Base-by-base conservation (phyloP, 2,329 filamentous ascomycete genomes). In the Simplicillium aogashimaense region DNA sequence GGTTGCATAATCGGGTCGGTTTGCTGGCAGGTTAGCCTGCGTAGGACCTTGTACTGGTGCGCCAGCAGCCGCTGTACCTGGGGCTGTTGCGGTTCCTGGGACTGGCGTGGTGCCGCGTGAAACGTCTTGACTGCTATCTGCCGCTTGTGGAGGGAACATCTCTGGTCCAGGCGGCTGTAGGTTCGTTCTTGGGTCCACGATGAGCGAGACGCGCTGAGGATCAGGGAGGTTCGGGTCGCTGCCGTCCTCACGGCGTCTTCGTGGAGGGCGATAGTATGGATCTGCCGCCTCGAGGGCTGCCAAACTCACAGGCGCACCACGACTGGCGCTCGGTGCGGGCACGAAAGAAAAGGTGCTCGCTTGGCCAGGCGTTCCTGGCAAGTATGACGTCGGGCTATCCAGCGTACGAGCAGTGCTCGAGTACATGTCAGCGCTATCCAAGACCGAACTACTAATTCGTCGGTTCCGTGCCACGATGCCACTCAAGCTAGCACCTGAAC, bases 211-310 rank as follows among this genome's bases (percentile, higher is more conserved):
- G 15, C 46, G 48, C n/a, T 53, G 51, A 14, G 47, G 47, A 34
- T 64, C 57, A 2, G 57, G 53, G 33, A 55, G 53, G 5, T 53
- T 45, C 2, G 59, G 56, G 13, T 63, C 59, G 15, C 51, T 60
- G n/a, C 76, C 60, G 1, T 77, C 84, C 18, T 81, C 75, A 37
- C 78, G 75, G 34, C 83, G 75, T 41, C 78, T 71, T 47, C 89
- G 72, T 13, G 89, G 90, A 14, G 87, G 86, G 36, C 90, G 81
- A 56, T 95, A 97, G 55, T 92, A 97, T 0, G 86, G 86, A 56
- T 94, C 87, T 2, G 76, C 65, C 11, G 71, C 56, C 47, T 81
- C 72, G 28, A 68, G 56, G 20, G 70, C 61, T 33, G 67, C 61
- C 4, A 69, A 51, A 18, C 48, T 70, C 59, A 43, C 72, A 54